Evolutionary conservation across 768 basidiomycete genomes (phyloP), one percentile per base, ranked within the genome.

Genomic region (Termitomyces sp.): DNA sequence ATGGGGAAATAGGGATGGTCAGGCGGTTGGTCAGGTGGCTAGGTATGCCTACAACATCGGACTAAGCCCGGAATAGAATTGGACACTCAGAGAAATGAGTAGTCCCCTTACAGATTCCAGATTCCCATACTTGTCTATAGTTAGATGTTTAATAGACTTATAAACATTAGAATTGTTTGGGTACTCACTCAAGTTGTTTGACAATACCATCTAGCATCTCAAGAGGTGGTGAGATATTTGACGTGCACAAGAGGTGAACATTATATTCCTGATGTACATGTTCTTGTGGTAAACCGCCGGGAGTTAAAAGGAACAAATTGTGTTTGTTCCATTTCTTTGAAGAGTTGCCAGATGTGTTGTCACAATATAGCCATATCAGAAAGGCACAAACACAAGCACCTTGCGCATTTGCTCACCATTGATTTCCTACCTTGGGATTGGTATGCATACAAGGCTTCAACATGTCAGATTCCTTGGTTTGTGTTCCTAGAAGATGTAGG

Each of bases 261-360:
- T 76, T 73, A 44, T 66, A 71, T 31, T 72, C 70, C 38, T 65
- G 57, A 5, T 70, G 65, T 0, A 58, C 48, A 2, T 69, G 43
- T 7, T 54, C 53, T 0, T 61, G 67, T 0, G 73, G 73, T 0
- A 78, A 65, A 1, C 75, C 74, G 10, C 74, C 74, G 1, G 64
- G 56, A 0, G 68, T 72, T 40, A 76, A 70, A 0, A 77, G 63
- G 42, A 73, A 70, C 4, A 61, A 67, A 54, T 77, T 75, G 49
- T 78, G 77, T 48, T 73, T 66, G 54, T 78, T 79, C 76, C 76
- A 78, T 55, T 76, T 76, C 56, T 80, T 80, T 0, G 75, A 78
- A 0, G 59, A 32, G 54, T 78, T 78, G 0, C 76, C 77, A 0
- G 74, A 78, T 0, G 73, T 76, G 48, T 78, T 73, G 42, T 78